Base-by-base conservation (phyloP, 2,329 filamentous ascomycete genomes). In the Chaetoscypha palmicola region DNA sequence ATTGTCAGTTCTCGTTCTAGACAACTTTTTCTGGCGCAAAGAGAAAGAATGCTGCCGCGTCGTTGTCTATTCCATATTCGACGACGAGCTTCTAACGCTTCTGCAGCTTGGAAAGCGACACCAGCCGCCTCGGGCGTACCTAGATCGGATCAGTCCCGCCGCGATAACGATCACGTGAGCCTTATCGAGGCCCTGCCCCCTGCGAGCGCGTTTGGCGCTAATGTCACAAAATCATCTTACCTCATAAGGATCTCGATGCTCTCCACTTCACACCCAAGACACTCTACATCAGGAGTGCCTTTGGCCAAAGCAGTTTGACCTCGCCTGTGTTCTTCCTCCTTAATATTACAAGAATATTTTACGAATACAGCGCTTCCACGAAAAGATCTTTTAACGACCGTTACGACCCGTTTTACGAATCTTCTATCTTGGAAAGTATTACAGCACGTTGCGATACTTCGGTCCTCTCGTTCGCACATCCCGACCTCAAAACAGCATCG, bases 341-440 rank as follows among this genome's bases (percentile, higher is more conserved):
- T 31, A 14, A 12, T 17, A 9, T 10, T 8, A 23, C 28, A 16
- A 19, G 3, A 24, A 16, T 33, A 26, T 35, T 24, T 26, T 21
- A 31, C 26, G 21, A 41, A 17, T 38, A 43, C 39, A 35, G 17
- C 9, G 17, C 39, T 26, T 35, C 22, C 16, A 24, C 26, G 22
- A 16, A 31, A 43, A 19, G 16, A 37, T 33, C 20, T 41, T 50
- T 35, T 52, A 52, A 60, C 55, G 55, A 58, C 49, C 34, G 54
- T 60, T 54, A 60, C 57, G 58, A 59, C 54, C 48, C 43, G 46
- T 56, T 48, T 46, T 48, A 60, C 57, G 58, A 60, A 59, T 60
- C 57, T 58, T 56, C 58, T 58, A 53, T 52, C 51, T 54, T 49
- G 41, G 39, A 48, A 28, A 45, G 36, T 46, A 45, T 37, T 41